These are phyloP conservation scores for Mimosa bimucronata DNA, from an alignment of 306 rosid species.

Conservation along the genomic window DNA sequence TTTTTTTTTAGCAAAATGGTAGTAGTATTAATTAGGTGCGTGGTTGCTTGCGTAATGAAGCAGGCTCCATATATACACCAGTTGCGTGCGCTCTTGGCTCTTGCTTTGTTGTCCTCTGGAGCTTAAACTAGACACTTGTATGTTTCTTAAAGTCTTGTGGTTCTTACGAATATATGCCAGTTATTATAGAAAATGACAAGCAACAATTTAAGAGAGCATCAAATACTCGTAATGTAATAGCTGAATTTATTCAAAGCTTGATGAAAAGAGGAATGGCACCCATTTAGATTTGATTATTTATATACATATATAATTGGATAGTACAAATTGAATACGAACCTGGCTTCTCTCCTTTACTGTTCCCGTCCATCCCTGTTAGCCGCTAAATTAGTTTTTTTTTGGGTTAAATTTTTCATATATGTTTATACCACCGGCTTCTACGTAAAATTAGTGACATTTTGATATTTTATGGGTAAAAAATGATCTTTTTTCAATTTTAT, in stretches of 20 bases:
- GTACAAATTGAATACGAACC: no score
- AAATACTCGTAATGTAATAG: neutral
- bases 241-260: slow-evolving; percentile 30
- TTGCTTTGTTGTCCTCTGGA: neutral
- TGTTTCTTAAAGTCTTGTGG: neutral
- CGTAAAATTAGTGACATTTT: no score
- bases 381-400: no score
- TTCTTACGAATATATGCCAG: neutral
- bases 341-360: no score
- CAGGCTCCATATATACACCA: neutral
- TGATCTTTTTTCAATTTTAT: no score
- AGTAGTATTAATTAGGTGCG: no score
- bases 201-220: neutral
- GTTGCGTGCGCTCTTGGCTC: neutral
- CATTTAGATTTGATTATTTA: neutral
- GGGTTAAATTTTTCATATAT: no score
- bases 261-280: neutral
- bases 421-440: no score
- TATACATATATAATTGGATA: neutral
- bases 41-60: neutral
- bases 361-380: no score
- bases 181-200: neutral
- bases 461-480: no score
- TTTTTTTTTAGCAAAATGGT: no score
- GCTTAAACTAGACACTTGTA: neutral